Conservation (phyloP, 2,329 filamentous ascomycete genomes). For the Curvularia spicifera region DNA sequence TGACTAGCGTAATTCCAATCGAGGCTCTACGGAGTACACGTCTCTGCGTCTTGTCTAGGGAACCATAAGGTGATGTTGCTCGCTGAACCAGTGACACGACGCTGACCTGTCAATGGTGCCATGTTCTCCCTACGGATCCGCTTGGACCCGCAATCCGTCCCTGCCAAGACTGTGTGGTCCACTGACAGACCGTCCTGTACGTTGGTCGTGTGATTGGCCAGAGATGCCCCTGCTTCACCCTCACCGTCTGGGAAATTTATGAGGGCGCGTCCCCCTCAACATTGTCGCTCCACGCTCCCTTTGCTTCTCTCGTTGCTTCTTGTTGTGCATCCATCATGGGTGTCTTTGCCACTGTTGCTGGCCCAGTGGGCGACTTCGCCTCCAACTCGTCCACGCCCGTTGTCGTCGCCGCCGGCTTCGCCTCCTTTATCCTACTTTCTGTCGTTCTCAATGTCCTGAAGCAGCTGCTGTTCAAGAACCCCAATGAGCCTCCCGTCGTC, state of each 20-base stretch:
- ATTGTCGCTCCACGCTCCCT: conserved; percentile 11
- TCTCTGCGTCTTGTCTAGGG: not conserved
- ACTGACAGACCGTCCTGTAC: conserved; percentile 25
- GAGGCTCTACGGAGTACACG: not conserved
- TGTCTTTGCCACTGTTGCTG: conserved; percentile 57
- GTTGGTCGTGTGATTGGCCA: conserved; percentile 11
- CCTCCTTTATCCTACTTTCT: conserved; percentile 59
- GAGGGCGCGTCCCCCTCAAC: conserved; percentile 27
- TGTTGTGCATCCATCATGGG: conserved; percentile 54
- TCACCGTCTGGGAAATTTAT: conserved; percentile 38
- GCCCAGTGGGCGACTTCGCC: conserved; percentile 57
- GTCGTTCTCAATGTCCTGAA: conserved; percentile 79
- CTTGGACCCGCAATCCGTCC: conserved; percentile 21
- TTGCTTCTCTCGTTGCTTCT: conserved; percentile 8
- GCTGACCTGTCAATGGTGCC: conserved; percentile 36
- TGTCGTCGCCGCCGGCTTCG: conserved; percentile 53
- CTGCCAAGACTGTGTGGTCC: conserved; percentile 27
- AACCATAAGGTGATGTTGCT: conserved; percentile 3
- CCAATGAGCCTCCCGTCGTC: conserved; percentile 68
- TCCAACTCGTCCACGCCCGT: conserved; percentile 51
- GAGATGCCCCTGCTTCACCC: conserved; percentile 29
- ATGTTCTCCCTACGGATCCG: conserved; percentile 20
- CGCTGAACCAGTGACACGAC: conserved; percentile 30
- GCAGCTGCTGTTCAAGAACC: conserved; percentile 81
- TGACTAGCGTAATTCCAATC: conserved; percentile 7